Evolutionary conservation across 2,329 filamentous ascomycete genomes (phyloP).

Genomic region (Aureobasidium vineae): DNA sequence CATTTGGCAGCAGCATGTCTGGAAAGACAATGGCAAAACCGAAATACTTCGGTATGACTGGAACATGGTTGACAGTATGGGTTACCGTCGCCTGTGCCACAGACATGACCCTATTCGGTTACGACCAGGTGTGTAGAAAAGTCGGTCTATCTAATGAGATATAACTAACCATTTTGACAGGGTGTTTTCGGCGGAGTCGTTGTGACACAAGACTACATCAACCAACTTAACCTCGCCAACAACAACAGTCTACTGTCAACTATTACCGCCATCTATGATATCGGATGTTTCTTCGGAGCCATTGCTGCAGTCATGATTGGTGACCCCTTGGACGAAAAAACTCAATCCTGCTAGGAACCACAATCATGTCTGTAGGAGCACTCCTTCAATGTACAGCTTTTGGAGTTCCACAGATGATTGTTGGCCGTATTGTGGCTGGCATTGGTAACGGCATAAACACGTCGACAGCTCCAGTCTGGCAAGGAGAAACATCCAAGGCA

Average conservation of each 20-base stretch:
- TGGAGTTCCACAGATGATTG: conserved; percentile 50
- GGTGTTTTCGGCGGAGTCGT: conserved; percentile 58
- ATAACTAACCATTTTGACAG: conserved; percentile 43
- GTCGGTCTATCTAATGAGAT: neutral
- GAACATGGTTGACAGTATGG: conserved; percentile 58
- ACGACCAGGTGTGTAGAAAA: conserved; percentile 25
- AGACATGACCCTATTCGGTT: conserved; percentile 47
- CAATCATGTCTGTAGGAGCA: conserved; percentile 51
- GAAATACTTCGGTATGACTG: conserved; percentile 53
- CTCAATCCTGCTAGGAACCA: conserved; percentile 49
- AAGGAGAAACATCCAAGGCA: conserved; percentile 50
- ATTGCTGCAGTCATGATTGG: conserved; percentile 51
- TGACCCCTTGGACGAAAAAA: conserved; percentile 52
- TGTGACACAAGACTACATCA: conserved; percentile 54
- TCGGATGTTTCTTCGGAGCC: conserved; percentile 61
- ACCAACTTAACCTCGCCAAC: conserved; percentile 46
- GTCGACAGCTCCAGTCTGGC: conserved; percentile 52
- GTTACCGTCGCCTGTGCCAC: conserved; percentile 52
- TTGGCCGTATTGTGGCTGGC: conserved; percentile 49
- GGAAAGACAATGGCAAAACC: conserved; percentile 33
- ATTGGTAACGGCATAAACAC: conserved; percentile 54
- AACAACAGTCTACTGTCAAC: conserved; percentile 38
- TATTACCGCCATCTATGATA: conserved; percentile 58
- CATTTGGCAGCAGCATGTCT: conserved; percentile 4
- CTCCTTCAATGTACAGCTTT: conserved; percentile 51